Evolutionary conservation across 805 yeast species (phyloP), one percentile per base, ranked within the genome.

Genomic region (Ogataea trehaloabstinens): DNA sequence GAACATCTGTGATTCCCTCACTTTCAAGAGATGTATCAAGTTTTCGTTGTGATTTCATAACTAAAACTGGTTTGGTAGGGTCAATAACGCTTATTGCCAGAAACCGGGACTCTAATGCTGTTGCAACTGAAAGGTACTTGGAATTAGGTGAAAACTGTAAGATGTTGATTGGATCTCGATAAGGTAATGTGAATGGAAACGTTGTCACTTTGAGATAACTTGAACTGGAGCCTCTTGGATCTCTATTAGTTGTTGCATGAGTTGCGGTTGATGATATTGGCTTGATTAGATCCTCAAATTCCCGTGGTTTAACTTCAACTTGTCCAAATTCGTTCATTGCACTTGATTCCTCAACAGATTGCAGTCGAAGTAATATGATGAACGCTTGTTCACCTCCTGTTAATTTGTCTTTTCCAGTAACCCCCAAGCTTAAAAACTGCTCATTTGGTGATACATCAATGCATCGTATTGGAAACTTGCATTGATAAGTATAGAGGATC

Each of bases 1-100:
- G 74, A 5, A 86, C 63, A 45, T 81, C 85, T 0, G 98, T 91
- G 27, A 91, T 86, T 2, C 97, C 97, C 56, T 90, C 97, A 40
- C 86, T 78, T 44, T 86, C 95, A 48, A 84, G 61, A 0, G 82
- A 74, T 0, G 82, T 76, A 39, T 80, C 85, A 5, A 80, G 59
- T 4, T 78, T 68, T 31, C 90, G 61, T 24, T 77, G 70, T 1
- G 87, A 80, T 48, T 82, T 80, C 82, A 84, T 76, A 1, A 83
- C 73, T 19, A 83, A 60, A 18, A 82, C 71, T 1, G 91, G 87
- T 34, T 78, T 81, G 19, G 71, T 70, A 2, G 80, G 74, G 47
- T 81, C 79, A 24, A 73, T 67, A 11, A 90, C 66, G 33, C 82
- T 77, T 15, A 91, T 83, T 3, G 85, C 79, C 56, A 91, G 67